Percentiles rank a stretch among this genome's conserved stretches.
Conservation (phyloP, 75 land plant species). For the Pinus albicaulis region DNA sequence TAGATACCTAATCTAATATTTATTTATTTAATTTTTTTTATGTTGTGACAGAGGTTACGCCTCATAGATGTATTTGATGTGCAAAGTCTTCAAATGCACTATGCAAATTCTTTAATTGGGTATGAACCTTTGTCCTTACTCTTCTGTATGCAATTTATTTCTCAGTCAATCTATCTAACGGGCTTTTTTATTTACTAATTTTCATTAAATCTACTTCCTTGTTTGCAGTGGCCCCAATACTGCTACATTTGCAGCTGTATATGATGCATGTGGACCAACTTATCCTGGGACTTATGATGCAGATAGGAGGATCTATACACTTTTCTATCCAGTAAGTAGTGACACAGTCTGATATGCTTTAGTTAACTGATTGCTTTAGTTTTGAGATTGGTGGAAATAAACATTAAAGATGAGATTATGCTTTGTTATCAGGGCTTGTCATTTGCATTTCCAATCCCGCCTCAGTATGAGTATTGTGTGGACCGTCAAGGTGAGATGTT, state of each 20-base stretch:
- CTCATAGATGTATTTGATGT: slow-evolving; percentile 91
- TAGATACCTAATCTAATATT: neutral
- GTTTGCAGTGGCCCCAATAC: slow-evolving; percentile 67
- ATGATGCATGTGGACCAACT: slow-evolving; percentile 90
- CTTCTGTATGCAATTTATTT: neutral
- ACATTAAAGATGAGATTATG: neutral
- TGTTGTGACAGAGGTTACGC: slow-evolving; percentile 59
- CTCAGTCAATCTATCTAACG: neutral
- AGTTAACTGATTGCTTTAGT: slow-evolving; percentile 1
- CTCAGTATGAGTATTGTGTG: slow-evolving; percentile 65
- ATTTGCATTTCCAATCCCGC: slow-evolving; percentile 94
- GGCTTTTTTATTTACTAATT: neutral
- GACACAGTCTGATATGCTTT: neutral
- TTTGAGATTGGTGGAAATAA: neutral
- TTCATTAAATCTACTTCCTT: neutral
- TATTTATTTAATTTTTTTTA: neutral
- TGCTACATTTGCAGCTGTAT: slow-evolving; percentile 92
- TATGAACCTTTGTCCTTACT: slow-evolving; percentile 18
- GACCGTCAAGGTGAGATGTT: slow-evolving; percentile 69
- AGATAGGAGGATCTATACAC: slow-evolving; percentile 73
- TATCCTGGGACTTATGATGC: slow-evolving; percentile 91
- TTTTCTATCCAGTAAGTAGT: slow-evolving; percentile 85
- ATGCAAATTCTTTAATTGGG: slow-evolving; percentile 96
- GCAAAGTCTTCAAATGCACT: slow-evolving; percentile 84
- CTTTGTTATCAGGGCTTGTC: slow-evolving; percentile 64